A percentile compares a stretch with the other conserved stretches of the same genome.
Conservation (phyloP, 1,139 yeast genomes). For the Scheffersomyces segobiensis region DNA sequence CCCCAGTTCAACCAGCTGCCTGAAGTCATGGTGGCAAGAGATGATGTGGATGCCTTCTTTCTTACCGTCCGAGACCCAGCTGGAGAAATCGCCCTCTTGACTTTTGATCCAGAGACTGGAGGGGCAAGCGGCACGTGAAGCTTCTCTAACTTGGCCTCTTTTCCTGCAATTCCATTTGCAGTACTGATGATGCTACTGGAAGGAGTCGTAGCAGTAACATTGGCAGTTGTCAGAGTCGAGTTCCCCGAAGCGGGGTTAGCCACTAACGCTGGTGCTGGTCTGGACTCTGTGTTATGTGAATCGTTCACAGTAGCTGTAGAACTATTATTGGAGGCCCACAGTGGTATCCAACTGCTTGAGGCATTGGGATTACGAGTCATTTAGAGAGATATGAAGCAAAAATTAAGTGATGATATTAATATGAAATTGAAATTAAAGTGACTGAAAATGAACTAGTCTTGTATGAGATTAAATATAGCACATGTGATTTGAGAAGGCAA, state of each 20-base stretch:
- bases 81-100: neutral
- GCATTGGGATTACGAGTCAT: conserved; percentile 1
- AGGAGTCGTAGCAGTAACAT: neutral
- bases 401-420: neutral
- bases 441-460: neutral
- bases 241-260: neutral
- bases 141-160: neutral
- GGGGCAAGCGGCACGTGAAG: neutral
- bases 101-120: neutral
- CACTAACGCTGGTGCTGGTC: neutral
- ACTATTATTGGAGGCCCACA: conserved; percentile 2
- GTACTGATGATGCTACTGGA: neutral
- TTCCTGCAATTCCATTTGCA: neutral
- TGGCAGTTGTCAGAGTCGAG: neutral
- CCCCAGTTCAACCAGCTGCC: conserved; percentile 18
- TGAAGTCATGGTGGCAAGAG: conserved; percentile 21
- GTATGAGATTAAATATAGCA: neutral
- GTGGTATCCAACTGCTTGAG: conserved; percentile 7
- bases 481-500: neutral
- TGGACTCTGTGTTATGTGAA: neutral
- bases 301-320: neutral
- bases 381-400: neutral
- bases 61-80: conserved; percentile 4
- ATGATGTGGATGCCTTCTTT: conserved; percentile 18
- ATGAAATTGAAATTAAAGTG: neutral